Percentiles rank a stretch among this genome's conserved stretches.
Conservation (phyloP, 345 rosid genomes). For the Toxicodendron radicans region DNA sequence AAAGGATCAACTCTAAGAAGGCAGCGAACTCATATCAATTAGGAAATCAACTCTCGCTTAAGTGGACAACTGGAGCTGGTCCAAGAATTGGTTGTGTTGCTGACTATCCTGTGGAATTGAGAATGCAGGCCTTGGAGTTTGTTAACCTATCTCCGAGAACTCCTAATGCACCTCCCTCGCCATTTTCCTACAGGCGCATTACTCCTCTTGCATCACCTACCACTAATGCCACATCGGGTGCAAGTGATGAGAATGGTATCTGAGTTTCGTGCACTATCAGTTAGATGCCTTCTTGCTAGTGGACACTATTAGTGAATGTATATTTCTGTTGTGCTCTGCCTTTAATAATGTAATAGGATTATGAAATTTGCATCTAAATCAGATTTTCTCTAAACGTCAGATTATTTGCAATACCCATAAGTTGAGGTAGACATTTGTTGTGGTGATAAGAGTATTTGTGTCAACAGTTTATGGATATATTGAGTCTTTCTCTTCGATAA, state of each 20-base stretch:
- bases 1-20: constrained; percentile 83
- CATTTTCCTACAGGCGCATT: constrained; percentile 17
- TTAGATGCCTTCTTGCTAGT: constrained; percentile 1
- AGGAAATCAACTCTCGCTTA: constrained; percentile 72
- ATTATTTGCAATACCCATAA: background rate
- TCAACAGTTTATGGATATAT: background rate
- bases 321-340: background rate
- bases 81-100: constrained; percentile 90
- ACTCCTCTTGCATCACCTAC: constrained; percentile 28
- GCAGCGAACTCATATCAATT: constrained; percentile 58
- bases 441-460: background rate
- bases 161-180: constrained; percentile 35
- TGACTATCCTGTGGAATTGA: constrained; percentile 74
- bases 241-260: background rate
- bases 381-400: background rate
- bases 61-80: constrained; percentile 86
- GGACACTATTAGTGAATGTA: constrained; percentile 4
- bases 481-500: too few relatives aligned
- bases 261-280: constrained; percentile 3
- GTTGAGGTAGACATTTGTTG: background rate
- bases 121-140: constrained; percentile 80
- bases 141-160: constrained; percentile 71
- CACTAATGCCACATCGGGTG: constrained; percentile 4
- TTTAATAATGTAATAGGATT: constrained; percentile 7
- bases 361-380: background rate